These are phyloP conservation scores for Claviceps sp. DNA, from an alignment of 2,329 filamentous ascomycete genomes.

Conservation along the genomic window DNA sequence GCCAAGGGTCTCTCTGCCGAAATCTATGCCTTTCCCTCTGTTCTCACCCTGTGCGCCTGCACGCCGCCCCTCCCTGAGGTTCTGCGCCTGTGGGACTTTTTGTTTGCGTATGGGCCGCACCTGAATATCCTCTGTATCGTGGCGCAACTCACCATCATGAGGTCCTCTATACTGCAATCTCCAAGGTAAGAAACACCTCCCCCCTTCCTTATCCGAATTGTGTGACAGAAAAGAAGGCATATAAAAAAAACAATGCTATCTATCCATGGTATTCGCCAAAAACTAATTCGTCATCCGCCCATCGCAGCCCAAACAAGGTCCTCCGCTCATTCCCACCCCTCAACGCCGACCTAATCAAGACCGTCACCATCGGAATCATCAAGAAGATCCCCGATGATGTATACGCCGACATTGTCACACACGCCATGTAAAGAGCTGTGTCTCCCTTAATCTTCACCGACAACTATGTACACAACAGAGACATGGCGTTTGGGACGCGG, in stretches of 20 bases:
- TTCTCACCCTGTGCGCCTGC: slow-evolving; percentile 87
- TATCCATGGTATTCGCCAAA: background rate
- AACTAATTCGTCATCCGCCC: slow-evolving; percentile 12
- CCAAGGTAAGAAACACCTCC: slow-evolving; percentile 46
- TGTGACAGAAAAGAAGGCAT: background rate
- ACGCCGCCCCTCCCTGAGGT: slow-evolving; percentile 92
- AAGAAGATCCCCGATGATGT: slow-evolving; percentile 82
- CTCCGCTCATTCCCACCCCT: slow-evolving; percentile 77
- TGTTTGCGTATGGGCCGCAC: slow-evolving; percentile 91
- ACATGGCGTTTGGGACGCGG: background rate
- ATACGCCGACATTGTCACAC: slow-evolving; percentile 77
- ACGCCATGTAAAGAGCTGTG: slow-evolving; percentile 48
- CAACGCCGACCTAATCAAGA: slow-evolving; percentile 72
- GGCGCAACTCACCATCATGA: slow-evolving; percentile 79
- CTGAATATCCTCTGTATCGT: slow-evolving; percentile 95
- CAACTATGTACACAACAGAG: background rate
- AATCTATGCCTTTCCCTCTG: slow-evolving; percentile 92
- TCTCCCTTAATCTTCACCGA: no score
- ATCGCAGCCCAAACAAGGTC: slow-evolving; percentile 70
- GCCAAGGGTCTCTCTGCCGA: slow-evolving; percentile 81
- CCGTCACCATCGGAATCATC: slow-evolving; percentile 72
- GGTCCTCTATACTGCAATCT: slow-evolving; percentile 70
- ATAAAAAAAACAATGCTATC: background rate
- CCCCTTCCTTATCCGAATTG: background rate
- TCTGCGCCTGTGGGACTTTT: slow-evolving; percentile 85